Percentiles rank a stretch among this genome's conserved stretches.
Evolutionary conservation across 2,329 filamentous ascomycete species (phyloP).

Genomic region (Periconia digitata): DNA sequence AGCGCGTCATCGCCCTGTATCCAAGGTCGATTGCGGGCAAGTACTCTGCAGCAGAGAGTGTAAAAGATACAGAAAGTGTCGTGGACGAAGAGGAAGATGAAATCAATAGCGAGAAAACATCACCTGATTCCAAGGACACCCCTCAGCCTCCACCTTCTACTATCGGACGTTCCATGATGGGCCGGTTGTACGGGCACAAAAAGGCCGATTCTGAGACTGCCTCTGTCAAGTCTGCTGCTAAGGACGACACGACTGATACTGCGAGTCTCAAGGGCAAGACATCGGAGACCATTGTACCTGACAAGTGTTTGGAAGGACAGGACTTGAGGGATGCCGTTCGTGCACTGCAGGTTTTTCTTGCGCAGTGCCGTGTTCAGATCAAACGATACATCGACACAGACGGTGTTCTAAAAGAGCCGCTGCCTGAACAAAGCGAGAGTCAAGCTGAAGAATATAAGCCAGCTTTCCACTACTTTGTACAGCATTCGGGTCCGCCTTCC

Average conservation of each 20-base stretch:
- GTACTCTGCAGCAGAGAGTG: slow-evolving; percentile 64
- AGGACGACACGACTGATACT: slow-evolving; percentile 58
- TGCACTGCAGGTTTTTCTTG: slow-evolving; percentile 86
- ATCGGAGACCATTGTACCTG: slow-evolving; percentile 49
- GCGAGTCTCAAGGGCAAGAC: slow-evolving; percentile 54
- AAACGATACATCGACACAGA: slow-evolving; percentile 63
- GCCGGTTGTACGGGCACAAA: slow-evolving; percentile 50
- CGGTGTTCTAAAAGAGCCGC: slow-evolving; percentile 59
- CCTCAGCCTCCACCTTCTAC: slow-evolving; percentile 31
- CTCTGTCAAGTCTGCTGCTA: slow-evolving; percentile 63
- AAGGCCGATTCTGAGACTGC: slow-evolving; percentile 53
- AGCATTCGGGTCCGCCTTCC: slow-evolving; percentile 26
- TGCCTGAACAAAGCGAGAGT: slow-evolving; percentile 50
- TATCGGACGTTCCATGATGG: slow-evolving; percentile 40
- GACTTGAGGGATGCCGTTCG: slow-evolving; percentile 80
- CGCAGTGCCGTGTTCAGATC: slow-evolving; percentile 72
- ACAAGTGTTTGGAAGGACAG: slow-evolving; percentile 68
- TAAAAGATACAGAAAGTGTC: slow-evolving; percentile 48
- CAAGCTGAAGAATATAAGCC: slow-evolving; percentile 42
- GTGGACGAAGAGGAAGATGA: slow-evolving; percentile 28
- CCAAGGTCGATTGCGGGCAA: slow-evolving; percentile 82
- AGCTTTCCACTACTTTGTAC: slow-evolving; percentile 48
- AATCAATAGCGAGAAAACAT: slow-evolving; percentile 11
- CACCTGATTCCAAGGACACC: slow-evolving; percentile 14
- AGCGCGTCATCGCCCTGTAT: slow-evolving; percentile 82